Percentiles rank a stretch among this genome's conserved stretches.
Evolutionary conservation across 1,139 yeast species (phyloP).

Genomic region (Spencermartinsiella ligniputridi): DNA sequence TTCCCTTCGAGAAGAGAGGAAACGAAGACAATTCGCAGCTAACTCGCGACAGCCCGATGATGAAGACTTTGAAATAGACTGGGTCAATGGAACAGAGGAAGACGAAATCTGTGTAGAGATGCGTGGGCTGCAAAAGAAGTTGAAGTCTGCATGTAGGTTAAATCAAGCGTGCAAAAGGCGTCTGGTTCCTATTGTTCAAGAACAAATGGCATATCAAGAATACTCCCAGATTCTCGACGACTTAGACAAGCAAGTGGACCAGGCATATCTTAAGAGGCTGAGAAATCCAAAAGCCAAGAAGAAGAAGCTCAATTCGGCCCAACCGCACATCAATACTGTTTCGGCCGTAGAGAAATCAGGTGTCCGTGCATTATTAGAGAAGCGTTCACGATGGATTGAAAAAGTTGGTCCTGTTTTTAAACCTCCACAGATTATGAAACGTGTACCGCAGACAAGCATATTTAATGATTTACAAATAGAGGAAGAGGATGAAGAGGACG

Average conservation of each 20-base stretch:
- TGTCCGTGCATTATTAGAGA: conserved; percentile 72
- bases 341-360: conserved; percentile 52
- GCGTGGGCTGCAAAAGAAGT: conserved; percentile 63
- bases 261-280: conserved; percentile 79
- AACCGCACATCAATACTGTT: conserved; percentile 16
- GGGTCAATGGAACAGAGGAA: conserved; percentile 83
- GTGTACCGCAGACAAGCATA: conserved; percentile 65
- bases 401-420: conserved; percentile 83
- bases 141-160: conserved; percentile 55
- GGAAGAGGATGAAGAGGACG: conserved; percentile 50
- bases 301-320: conserved; percentile 31
- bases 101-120: conserved; percentile 90
- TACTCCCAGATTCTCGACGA: conserved; percentile 86
- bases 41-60: conserved; percentile 21
- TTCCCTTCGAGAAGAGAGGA: conserved; percentile 33
- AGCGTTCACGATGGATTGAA: conserved; percentile 81
- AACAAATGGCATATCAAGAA: conserved; percentile 93
- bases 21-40: conserved; percentile 29
- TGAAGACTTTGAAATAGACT: conserved; percentile 51
- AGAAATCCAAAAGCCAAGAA: conserved; percentile 80
- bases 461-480: conserved; percentile 43
- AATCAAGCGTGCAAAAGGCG: conserved; percentile 66
- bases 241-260: conserved; percentile 94
- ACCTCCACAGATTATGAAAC: conserved; percentile 60
- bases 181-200: conserved; percentile 73